These are phyloP conservation scores for Kuraishia cidri DNA, from an alignment of 805 yeast genomes.

Conservation along the genomic window DNA sequence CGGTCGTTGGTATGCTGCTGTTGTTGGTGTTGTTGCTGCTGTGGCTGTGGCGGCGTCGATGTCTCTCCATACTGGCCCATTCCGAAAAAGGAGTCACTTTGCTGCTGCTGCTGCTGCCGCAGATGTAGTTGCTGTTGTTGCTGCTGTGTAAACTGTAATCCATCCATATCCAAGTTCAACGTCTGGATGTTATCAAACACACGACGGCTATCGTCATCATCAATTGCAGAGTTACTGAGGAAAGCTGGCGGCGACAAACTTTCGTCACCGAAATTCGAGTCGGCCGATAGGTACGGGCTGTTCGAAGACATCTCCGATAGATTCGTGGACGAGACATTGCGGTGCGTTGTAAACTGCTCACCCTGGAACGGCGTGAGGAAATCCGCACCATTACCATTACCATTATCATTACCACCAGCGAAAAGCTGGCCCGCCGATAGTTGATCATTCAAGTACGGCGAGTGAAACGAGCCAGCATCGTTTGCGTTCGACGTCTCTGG, in stretches of 20 bases:
- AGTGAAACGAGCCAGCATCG: no score
- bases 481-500: no score
- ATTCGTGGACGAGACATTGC: conserved; percentile 7
- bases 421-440: no score
- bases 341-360: conserved; percentile 9
- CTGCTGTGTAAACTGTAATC: not conserved
- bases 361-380: conserved; percentile 3
- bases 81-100: not conserved
- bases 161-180: conserved; percentile 6
- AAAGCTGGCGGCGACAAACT: conserved; percentile 1
- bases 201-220: no score
- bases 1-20: not conserved
- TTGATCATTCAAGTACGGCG: no score
- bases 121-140: not conserved
- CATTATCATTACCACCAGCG: no score
- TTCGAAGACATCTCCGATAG: conserved; percentile 14
- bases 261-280: conserved; percentile 3
- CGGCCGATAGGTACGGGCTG: conserved; percentile 15
- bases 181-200: conserved; percentile 4
- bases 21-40: not conserved
- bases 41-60: not conserved
- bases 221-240: no score
- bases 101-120: not conserved
- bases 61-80: no score
- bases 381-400: no score